Conservation (phyloP, 352 stramenopile species). For the Phytophthora crassamura region DNA sequence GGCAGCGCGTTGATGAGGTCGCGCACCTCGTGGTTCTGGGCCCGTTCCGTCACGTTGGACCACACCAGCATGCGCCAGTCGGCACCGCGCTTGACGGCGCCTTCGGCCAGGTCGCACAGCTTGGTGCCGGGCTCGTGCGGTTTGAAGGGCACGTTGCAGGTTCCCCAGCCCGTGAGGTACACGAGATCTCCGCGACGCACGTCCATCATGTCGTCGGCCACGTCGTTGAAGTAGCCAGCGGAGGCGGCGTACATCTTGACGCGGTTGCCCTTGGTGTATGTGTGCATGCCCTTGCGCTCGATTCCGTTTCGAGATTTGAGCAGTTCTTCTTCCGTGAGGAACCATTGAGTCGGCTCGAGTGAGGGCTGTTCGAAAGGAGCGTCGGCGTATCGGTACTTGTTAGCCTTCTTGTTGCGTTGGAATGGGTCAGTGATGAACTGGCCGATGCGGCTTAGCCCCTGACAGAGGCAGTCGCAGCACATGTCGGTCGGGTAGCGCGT, state of each 20-base stretch:
- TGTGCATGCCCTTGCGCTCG: slow-evolving; percentile 46
- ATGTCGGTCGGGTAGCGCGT: no score
- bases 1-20: slow-evolving; percentile 60
- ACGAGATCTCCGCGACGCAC: slow-evolving; percentile 43
- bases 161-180: slow-evolving; percentile 67
- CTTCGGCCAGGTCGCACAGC: slow-evolving; percentile 43
- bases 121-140: slow-evolving; percentile 45
- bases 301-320: slow-evolving; percentile 49
- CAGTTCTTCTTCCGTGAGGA: slow-evolving; percentile 68
- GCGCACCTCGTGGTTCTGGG: slow-evolving; percentile 62
- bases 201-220: slow-evolving; percentile 53
- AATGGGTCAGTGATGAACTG: slow-evolving; percentile 48
- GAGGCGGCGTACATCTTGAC: slow-evolving; percentile 59
- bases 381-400: slow-evolving; percentile 21
- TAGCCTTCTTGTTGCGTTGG: slow-evolving; percentile 34
- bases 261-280: slow-evolving; percentile 56
- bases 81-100: slow-evolving; percentile 42
- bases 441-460: slow-evolving; percentile 33
- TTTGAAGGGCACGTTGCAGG: slow-evolving; percentile 67
- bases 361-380: slow-evolving; percentile 55
- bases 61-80: slow-evolving; percentile 67
- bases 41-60: slow-evolving; percentile 65
- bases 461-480: neutral
- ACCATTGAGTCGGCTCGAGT: slow-evolving; percentile 63
- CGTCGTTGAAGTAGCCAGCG: slow-evolving; percentile 55